Percentiles rank a stretch among this genome's conserved stretches.
phyloP scores from a whole-genome alignment of 371 early-diverging fungal species.

The Gilbertella persicaria region DNA sequence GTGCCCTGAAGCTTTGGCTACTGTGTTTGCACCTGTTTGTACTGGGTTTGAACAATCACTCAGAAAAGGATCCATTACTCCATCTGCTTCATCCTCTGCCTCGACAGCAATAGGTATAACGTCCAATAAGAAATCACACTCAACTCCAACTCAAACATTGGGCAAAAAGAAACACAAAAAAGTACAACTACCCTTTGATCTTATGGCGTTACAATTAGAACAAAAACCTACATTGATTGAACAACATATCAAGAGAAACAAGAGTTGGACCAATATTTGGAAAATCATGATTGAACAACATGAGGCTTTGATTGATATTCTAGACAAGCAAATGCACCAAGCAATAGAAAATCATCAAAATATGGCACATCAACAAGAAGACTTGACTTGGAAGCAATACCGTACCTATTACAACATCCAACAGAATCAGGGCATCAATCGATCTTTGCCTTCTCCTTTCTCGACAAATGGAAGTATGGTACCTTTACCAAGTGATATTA shows the following conservation, averaged over 20 bases:
- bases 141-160: conserved; percentile 8
- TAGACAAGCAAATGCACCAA: conserved; percentile 12
- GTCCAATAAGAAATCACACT: not conserved
- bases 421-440: not conserved
- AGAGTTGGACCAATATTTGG: conserved; percentile 47
- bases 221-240: conserved; percentile 18
- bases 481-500: conserved; percentile 7
- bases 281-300: conserved; percentile 44
- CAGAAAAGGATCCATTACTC: conserved; percentile 5
- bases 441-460: conserved; percentile 23
- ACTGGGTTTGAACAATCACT: conserved; percentile 42
- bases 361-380: too few species aligned
- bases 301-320: conserved; percentile 13
- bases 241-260: conserved; percentile 32
- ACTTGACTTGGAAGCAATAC: conserved; percentile 11
- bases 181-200: not conserved
- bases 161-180: conserved; percentile 7
- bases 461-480: conserved; percentile 6
- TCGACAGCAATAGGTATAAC: too few species aligned
- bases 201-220: not conserved
- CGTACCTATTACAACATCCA: conserved; percentile 2
- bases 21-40: conserved; percentile 47
- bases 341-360: not conserved
- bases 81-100: too few species aligned
- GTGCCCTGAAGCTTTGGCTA: conserved; percentile 47